Percentiles rank a stretch among this genome's conserved stretches.
Conservation (phyloP, 1,284 basidiomycete species). For the Fistulina hepatica region DNA sequence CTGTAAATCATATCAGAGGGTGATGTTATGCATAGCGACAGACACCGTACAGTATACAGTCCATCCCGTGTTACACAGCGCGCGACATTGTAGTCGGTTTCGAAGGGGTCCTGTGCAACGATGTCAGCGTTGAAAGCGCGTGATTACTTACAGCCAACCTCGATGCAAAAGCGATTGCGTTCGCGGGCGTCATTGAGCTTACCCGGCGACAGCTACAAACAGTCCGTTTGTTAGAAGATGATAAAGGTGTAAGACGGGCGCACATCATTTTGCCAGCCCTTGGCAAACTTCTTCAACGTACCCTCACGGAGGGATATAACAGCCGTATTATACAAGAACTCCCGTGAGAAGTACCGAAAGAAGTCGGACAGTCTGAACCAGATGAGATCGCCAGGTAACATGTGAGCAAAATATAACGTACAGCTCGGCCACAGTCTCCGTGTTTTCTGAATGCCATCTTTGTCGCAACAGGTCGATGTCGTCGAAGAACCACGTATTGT, state of each 20-base stretch:
- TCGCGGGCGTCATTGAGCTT: slow-evolving; percentile 72
- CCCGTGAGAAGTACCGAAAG: slow-evolving; percentile 92
- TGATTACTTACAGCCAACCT: slow-evolving; percentile 38
- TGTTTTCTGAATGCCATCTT: slow-evolving; percentile 90
- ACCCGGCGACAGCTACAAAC: slow-evolving; percentile 30
- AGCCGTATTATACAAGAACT: slow-evolving; percentile 86
- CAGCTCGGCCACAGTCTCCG: slow-evolving; percentile 89
- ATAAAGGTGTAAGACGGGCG: slow-evolving; percentile 19
- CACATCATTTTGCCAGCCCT: slow-evolving; percentile 92
- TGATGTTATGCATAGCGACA: slow-evolving; percentile 1
- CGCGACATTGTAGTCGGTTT: slow-evolving; percentile 90
- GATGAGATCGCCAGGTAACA: neutral
- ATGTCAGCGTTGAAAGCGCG: slow-evolving; percentile 10
- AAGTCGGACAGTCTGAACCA: slow-evolving; percentile 83
- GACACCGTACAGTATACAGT: slow-evolving; percentile 69
- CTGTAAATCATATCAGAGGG: slow-evolving; percentile 29
- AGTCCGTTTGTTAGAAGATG: slow-evolving; percentile 7
- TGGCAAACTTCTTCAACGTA: slow-evolving; percentile 79
- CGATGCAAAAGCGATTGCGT: slow-evolving; percentile 87
- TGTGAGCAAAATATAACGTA: slow-evolving; percentile 27
- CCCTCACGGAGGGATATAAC: slow-evolving; percentile 90
- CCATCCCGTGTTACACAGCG: slow-evolving; percentile 96
- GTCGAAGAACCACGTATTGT: slow-evolving; percentile 95
- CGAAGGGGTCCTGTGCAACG: slow-evolving; percentile 79
- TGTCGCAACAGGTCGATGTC: slow-evolving; percentile 87